These are phyloP conservation scores for Vitis hybrid DNA, from an alignment of 177 flowering plant species.

Conservation along the genomic window DNA sequence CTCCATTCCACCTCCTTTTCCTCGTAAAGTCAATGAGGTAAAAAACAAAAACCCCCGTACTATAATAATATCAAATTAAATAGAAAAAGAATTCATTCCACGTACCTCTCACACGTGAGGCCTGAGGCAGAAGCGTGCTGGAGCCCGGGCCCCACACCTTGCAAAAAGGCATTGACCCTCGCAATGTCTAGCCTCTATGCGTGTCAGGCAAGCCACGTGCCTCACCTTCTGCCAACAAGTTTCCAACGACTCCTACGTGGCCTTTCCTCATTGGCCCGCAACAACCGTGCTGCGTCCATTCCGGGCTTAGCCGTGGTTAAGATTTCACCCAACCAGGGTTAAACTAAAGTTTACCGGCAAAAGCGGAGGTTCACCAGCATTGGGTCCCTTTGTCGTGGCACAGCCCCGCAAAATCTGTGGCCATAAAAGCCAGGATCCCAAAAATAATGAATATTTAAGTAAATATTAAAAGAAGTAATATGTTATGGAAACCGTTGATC, in stretches of 20 bases:
- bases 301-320: not conserved
- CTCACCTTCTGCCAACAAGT: too few relatives aligned
- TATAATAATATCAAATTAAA: too few relatives aligned
- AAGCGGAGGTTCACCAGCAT: slow-evolving; percentile 34
- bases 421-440: not conserved
- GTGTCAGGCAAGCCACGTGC: not conserved
- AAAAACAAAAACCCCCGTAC: not conserved
- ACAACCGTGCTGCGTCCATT: too few relatives aligned
- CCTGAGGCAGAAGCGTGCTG: not conserved
- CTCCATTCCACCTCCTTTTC: too few relatives aligned
- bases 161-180: not conserved
- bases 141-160: not conserved
- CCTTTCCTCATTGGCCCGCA: too few relatives aligned
- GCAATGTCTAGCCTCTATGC: not conserved
- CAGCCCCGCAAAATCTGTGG: slow-evolving; percentile 32
- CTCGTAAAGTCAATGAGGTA: not conserved
- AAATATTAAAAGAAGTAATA: too few relatives aligned
- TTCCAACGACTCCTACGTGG: too few relatives aligned
- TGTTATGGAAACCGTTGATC: not conserved
- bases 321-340: not conserved
- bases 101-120: slow-evolving; percentile 4
- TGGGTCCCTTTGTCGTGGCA: slow-evolving; percentile 42
- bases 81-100: not conserved
- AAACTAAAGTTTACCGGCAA: slow-evolving; percentile 11
- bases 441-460: too few relatives aligned